Conservation (phyloP, 129 eudicot species). For the Kitagawia praeruptora region DNA sequence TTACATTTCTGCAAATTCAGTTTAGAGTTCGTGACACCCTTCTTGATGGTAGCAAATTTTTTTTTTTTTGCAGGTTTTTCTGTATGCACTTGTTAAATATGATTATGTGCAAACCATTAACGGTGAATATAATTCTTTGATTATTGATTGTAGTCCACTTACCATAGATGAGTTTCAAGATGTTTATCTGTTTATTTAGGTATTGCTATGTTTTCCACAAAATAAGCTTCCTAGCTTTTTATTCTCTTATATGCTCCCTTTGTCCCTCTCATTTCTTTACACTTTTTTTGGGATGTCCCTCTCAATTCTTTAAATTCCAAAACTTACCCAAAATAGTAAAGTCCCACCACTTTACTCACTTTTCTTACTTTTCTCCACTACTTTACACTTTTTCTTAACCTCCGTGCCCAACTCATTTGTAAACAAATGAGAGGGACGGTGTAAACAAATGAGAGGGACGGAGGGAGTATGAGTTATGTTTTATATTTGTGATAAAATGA, state of each 20-base stretch:
- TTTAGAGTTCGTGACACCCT: too few species aligned
- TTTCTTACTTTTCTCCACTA: too few species aligned
- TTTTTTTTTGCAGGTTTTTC: not conserved
- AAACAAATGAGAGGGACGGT: too few species aligned
- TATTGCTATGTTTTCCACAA: not conserved
- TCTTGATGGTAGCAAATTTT: not conserved
- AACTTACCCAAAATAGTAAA: too few species aligned
- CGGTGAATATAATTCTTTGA: not conserved
- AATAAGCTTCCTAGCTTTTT: not conserved
- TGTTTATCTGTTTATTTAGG: not conserved
- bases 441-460: too few species aligned
- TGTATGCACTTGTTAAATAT: not conserved
- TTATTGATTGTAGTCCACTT: not conserved
- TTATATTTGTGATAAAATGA: not conserved
- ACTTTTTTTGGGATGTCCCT: too few species aligned
- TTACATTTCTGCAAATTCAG: too few species aligned
- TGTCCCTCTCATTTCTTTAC: too few species aligned
- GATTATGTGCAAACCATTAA: not conserved
- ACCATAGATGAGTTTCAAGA: not conserved
- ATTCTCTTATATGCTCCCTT: not conserved
- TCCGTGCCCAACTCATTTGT: too few species aligned
- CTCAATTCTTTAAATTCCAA: too few species aligned
- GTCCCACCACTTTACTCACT: too few species aligned
- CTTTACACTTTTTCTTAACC: too few species aligned
- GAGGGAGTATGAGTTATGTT: not conserved